Percentiles rank a stretch among this genome's conserved stretches.
Evolutionary conservation across 352 stramenopile species (phyloP).

Genomic region (Pythium brachiatum): DNA sequence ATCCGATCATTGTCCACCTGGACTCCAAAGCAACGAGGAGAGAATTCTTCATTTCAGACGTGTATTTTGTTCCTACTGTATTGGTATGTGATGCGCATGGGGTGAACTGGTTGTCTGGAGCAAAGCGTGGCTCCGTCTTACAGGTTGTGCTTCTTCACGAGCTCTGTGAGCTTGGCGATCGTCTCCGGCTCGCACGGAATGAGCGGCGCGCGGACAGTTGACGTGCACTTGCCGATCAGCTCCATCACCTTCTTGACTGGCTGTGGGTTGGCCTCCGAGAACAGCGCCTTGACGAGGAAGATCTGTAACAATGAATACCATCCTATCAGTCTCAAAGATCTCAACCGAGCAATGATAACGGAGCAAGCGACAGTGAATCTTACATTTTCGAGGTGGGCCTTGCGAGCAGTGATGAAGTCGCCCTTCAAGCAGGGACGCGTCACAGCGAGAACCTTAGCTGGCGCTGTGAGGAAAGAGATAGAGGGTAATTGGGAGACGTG

Average conservation of each 20-base stretch:
- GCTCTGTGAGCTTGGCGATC: conserved; percentile 52
- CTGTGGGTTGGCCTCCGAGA: conserved; percentile 90
- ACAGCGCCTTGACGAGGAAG: conserved; percentile 89
- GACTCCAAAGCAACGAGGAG: neutral
- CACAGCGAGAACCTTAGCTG: conserved; percentile 82
- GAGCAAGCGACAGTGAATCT: conserved; percentile 13
- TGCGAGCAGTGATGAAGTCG: conserved; percentile 75
- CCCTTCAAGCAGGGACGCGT: conserved; percentile 74
- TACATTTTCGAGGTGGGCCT: conserved; percentile 86
- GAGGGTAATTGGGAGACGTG: neutral
- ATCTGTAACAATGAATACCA: conserved; percentile 41
- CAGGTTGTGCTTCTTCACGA: conserved; percentile 76
- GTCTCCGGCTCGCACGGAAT: conserved; percentile 69
- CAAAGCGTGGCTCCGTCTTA: conserved; percentile 38
- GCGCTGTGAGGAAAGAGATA: conserved; percentile 35
- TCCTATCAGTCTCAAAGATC: neutral
- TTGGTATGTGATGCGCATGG: too few relatives aligned
- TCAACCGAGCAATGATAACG: too few relatives aligned
- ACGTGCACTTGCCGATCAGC: conserved; percentile 82
- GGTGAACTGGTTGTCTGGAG: neutral
- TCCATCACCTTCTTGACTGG: conserved; percentile 90
- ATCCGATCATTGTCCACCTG: conserved; percentile 13
- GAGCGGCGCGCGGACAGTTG: conserved; percentile 72
- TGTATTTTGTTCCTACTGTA: neutral
- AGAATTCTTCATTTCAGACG: neutral